These are phyloP conservation scores for Pleurotus pulmonarius DNA, from an alignment of 768 basidiomycete genomes.

Conservation along the genomic window DNA sequence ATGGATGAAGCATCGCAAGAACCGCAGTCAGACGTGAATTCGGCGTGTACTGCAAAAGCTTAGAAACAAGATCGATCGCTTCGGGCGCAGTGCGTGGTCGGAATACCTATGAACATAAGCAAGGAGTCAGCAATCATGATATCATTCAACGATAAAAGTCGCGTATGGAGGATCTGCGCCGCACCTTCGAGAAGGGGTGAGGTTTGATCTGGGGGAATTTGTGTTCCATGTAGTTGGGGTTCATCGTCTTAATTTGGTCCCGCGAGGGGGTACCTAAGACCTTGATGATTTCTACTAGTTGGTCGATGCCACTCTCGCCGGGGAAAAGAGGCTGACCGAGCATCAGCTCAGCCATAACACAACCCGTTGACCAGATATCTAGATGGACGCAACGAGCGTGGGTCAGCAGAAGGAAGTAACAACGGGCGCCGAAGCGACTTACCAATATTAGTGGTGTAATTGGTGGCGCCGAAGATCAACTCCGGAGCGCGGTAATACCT, in stretches of 20 bases:
- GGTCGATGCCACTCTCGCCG: constrained; percentile 98
- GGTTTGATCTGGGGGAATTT: constrained; percentile 99
- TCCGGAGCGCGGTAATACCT: constrained; percentile 99
- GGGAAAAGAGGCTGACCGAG: constrained; percentile 98
- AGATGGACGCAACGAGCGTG: constrained; percentile 1
- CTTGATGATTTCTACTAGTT: constrained; percentile 99
- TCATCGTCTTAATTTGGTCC: constrained; percentile 99
- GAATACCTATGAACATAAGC: constrained; percentile 70
- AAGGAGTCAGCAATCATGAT: constrained; percentile 10
- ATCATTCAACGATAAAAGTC: not conserved
- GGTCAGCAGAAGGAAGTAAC: not conserved
- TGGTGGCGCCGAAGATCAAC: constrained; percentile 98
- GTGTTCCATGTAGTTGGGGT: constrained; percentile 99
- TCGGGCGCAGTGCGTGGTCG: constrained; percentile 94
- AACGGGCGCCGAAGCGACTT: constrained; percentile 22
- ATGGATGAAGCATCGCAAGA: constrained; percentile 89
- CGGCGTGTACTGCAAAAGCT: constrained; percentile 95
- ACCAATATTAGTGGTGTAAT: constrained; percentile 99
- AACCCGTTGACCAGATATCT: constrained; percentile 99
- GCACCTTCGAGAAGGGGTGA: constrained; percentile 96
- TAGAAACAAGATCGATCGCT: constrained; percentile 93
- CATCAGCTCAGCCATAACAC: constrained; percentile 99
- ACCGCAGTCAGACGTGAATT: constrained; percentile 85
- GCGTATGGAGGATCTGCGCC: constrained; percentile 9
- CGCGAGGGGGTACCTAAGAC: constrained; percentile 96